phyloP scores from a whole-genome alignment of 129 eudicot genomes.

The Deinandra increscens region DNA sequence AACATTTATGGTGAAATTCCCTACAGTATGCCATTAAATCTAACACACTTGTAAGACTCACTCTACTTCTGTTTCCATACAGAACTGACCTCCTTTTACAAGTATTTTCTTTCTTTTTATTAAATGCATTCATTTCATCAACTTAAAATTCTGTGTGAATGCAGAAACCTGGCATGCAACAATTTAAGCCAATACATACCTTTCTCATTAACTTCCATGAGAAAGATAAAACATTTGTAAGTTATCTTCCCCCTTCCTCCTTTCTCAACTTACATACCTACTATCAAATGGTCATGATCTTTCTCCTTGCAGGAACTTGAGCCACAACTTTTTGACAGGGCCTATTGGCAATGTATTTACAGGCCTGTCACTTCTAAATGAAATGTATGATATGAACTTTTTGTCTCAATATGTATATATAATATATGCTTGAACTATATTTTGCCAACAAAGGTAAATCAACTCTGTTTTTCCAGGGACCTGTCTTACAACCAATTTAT shows the following conservation, averaged over 20 bases:
- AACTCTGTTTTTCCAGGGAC: conserved; percentile 59
- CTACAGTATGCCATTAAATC: conserved; percentile 60
- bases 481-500: conserved; percentile 72
- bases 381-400: conserved; percentile 52
- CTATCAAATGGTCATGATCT: conserved; percentile 19
- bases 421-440: background rate
- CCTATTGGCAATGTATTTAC: conserved; percentile 70
- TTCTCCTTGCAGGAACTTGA: conserved; percentile 69
- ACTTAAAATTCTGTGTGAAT: conserved; percentile 1
- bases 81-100: background rate
- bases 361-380: conserved; percentile 55
- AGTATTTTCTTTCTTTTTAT: conserved; percentile 15
- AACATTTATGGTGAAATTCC: conserved; percentile 73
- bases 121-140: background rate
- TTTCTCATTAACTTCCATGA: conserved; percentile 57
- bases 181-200: conserved; percentile 65
- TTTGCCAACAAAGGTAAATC: background rate
- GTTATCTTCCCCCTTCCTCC: conserved; percentile 13
- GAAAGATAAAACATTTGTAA: conserved; percentile 71
- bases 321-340: conserved; percentile 80
- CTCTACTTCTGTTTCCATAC: conserved; percentile 2
- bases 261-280: background rate
- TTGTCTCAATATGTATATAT: conserved; percentile 18
- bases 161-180: conserved; percentile 84
- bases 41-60: conserved; percentile 73